Conservation (phyloP, 1,284 basidiomycete species). For the Polyporus tsugae region DNA sequence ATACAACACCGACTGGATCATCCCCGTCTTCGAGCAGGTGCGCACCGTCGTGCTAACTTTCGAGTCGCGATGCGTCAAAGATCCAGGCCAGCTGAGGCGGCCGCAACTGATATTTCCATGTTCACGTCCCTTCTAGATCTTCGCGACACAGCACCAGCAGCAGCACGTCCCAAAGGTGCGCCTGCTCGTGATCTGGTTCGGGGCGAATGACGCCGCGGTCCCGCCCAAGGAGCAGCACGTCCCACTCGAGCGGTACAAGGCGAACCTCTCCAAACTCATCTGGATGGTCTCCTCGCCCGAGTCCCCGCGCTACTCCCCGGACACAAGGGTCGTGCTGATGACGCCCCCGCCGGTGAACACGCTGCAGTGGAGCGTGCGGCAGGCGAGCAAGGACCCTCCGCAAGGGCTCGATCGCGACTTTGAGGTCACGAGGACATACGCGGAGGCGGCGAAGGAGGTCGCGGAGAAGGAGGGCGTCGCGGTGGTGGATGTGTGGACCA, state of each 20-base stretch:
- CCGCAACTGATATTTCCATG: not conserved
- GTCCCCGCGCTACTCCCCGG: slow-evolving; percentile 74
- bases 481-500: slow-evolving; percentile 76
- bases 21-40: slow-evolving; percentile 82
- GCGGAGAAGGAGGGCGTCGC: slow-evolving; percentile 62
- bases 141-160: slow-evolving; percentile 62
- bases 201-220: slow-evolving; percentile 77
- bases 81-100: no score
- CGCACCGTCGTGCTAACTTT: slow-evolving; percentile 22
- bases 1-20: slow-evolving; percentile 86
- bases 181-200: slow-evolving; percentile 88
- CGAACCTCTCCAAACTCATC: slow-evolving; percentile 73
- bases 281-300: slow-evolving; percentile 64
- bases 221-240: slow-evolving; percentile 64
- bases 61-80: no score
- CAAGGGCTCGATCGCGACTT: slow-evolving; percentile 64
- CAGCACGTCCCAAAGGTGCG: slow-evolving; percentile 66
- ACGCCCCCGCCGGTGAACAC: slow-evolving; percentile 87
- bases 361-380: slow-evolving; percentile 57
- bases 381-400: slow-evolving; percentile 54
- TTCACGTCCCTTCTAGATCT: slow-evolving; percentile 47
- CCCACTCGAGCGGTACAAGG: slow-evolving; percentile 70
- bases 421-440: slow-evolving; percentile 69
- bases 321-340: slow-evolving; percentile 82
- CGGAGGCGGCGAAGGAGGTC: slow-evolving; percentile 71